A percentile compares a stretch with the other conserved stretches of the same genome.
These are phyloP conservation scores for Labyrinthula sp. DNA, from an alignment of 352 stramenopile genomes.

Conservation along the genomic window DNA sequence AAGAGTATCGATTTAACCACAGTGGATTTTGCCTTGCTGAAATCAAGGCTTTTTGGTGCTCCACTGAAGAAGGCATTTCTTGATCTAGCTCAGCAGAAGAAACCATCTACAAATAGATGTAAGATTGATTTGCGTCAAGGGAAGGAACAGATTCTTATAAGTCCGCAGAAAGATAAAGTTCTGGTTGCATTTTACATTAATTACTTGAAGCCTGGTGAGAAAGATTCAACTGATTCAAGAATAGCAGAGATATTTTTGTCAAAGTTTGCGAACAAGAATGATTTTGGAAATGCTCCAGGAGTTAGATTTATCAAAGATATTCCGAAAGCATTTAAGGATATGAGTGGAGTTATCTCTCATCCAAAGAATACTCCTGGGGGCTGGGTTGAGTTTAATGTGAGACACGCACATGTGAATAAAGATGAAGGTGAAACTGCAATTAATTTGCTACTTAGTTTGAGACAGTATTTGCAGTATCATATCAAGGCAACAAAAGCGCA, in stretches of 20 bases:
- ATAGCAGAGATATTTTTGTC: slow-evolving; percentile 67
- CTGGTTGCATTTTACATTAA: too few species aligned
- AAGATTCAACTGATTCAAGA: slow-evolving; percentile 68
- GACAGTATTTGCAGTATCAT: slow-evolving; percentile 82
- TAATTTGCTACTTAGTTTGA: slow-evolving; percentile 57
- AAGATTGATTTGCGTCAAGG: too few species aligned
- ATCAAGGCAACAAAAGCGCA: slow-evolving; percentile 85
- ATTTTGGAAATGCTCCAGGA: slow-evolving; percentile 73
- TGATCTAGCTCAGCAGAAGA: too few species aligned
- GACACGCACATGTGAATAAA: slow-evolving; percentile 64
- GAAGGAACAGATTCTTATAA: too few species aligned
- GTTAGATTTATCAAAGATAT: slow-evolving; percentile 64
- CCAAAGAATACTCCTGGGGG: slow-evolving; percentile 50
- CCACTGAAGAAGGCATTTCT: too few species aligned
- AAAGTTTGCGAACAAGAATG: slow-evolving; percentile 69
- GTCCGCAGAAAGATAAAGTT: too few species aligned
- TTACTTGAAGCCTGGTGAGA: slow-evolving; percentile 71
- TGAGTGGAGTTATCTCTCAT: slow-evolving; percentile 43
- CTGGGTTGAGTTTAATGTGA: slow-evolving; percentile 63
- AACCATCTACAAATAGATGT: too few species aligned
- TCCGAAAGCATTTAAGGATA: slow-evolving; percentile 53
- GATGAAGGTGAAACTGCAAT: slow-evolving; percentile 58
- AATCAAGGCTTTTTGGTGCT: too few species aligned
- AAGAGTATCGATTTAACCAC: too few species aligned
- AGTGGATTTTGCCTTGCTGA: too few species aligned